Conservation (phyloP, 805 yeast species). For the Candida maris region DNA sequence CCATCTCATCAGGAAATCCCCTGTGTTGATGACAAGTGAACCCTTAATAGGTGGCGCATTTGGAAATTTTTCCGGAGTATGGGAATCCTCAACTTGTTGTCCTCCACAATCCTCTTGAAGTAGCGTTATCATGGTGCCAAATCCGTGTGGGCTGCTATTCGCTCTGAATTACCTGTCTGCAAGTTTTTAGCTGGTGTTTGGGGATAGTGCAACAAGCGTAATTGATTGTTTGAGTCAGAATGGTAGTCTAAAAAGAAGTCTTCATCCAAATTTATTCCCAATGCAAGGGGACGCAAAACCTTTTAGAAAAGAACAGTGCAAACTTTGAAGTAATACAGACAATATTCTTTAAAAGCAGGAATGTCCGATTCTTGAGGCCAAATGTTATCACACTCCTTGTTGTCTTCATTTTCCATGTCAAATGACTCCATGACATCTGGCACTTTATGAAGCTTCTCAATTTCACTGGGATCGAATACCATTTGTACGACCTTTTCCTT, state of each 20-base stretch:
- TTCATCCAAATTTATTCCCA: slow-evolving; percentile 28
- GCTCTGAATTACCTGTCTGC: slow-evolving; percentile 26
- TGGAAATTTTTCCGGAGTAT: slow-evolving; percentile 27
- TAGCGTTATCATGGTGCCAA: slow-evolving; percentile 35
- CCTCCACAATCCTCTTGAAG: slow-evolving; percentile 37
- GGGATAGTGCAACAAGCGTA: slow-evolving; percentile 33
- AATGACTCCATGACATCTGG: slow-evolving; percentile 35
- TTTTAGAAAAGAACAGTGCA: slow-evolving; percentile 25
- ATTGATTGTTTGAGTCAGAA: too few relatives aligned
- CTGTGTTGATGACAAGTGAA: slow-evolving; percentile 37
- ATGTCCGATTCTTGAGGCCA: slow-evolving; percentile 25
- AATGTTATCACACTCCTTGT: slow-evolving; percentile 15
- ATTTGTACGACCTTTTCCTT: slow-evolving; percentile 20
- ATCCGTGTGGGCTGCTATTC: slow-evolving; percentile 40
- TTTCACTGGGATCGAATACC: slow-evolving; percentile 18
- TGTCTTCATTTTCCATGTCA: slow-evolving; percentile 28
- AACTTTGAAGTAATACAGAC: slow-evolving; percentile 14
- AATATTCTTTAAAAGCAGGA: slow-evolving; percentile 27
- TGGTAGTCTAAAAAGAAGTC: too few relatives aligned
- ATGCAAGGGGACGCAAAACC: slow-evolving; percentile 26
- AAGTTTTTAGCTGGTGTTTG: slow-evolving; percentile 27
- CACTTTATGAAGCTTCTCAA: slow-evolving; percentile 9
- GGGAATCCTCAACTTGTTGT: slow-evolving; percentile 33
- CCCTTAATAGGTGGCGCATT: slow-evolving; percentile 28
- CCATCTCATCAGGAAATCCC: slow-evolving; percentile 37